A percentile compares a stretch with the other conserved stretches of the same genome.
These are phyloP conservation scores for Fusarium equiseti DNA, from an alignment of 2,329 filamentous ascomycete genomes.

Conservation along the genomic window DNA sequence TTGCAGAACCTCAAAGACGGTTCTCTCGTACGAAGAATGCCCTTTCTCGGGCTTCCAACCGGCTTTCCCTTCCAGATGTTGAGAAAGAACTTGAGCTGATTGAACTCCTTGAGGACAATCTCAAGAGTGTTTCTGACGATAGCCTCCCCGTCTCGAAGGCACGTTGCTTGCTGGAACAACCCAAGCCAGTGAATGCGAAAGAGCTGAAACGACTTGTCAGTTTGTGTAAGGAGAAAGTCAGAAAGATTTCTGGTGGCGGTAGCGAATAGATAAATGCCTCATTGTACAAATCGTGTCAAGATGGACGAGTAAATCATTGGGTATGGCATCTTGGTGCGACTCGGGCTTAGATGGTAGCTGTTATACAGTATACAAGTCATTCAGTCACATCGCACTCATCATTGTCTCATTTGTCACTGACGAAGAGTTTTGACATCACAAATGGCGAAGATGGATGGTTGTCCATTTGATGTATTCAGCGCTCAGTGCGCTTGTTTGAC, in stretches of 20 bases:
- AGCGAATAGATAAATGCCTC: conserved; percentile 26
- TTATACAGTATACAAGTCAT: conserved; percentile 29
- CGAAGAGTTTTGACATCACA: not conserved
- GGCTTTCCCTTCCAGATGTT: conserved; percentile 14
- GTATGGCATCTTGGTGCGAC: conserved; percentile 19
- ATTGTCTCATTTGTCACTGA: not conserved
- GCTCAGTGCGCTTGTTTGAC: conserved; percentile 23
- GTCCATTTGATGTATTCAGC: conserved; percentile 7
- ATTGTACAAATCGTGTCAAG: not conserved
- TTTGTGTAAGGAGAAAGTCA: conserved; percentile 47
- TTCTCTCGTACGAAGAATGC: conserved; percentile 2
- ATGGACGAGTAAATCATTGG: conserved; percentile 3
- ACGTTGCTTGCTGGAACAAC: conserved; percentile 50
- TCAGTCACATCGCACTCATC: conserved; percentile 3
- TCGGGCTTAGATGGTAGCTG: conserved; percentile 18
- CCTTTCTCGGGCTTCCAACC: conserved; percentile 1
- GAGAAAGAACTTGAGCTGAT: conserved; percentile 1
- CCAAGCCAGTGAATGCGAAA: conserved; percentile 48
- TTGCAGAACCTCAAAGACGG: conserved; percentile 11
- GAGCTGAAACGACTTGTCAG: conserved; percentile 50
- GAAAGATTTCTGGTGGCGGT: conserved; percentile 37
- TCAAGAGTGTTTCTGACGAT: conserved; percentile 35
- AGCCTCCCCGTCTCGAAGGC: conserved; percentile 45
- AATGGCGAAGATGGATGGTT: not conserved
- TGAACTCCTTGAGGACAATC: conserved; percentile 8